Evolutionary conservation across 192 early-diverging fungal species (phyloP).

Genomic region (Backusella mclennaniae): DNA sequence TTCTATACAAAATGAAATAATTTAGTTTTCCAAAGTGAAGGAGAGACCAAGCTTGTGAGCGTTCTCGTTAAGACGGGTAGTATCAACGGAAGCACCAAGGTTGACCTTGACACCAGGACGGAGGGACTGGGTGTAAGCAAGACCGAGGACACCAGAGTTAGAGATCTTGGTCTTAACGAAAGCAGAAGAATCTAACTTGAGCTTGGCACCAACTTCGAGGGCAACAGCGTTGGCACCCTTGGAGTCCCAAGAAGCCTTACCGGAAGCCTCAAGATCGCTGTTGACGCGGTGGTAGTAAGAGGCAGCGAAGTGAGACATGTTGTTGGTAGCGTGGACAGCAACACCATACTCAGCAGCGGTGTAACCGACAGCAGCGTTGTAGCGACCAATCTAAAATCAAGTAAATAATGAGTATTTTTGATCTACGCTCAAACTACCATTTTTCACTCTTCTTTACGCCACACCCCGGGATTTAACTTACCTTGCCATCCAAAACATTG

Average conservation of each 20-base stretch:
- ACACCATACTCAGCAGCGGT: slow-evolving; percentile 84
- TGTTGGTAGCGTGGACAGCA: slow-evolving; percentile 90
- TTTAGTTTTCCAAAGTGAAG: slow-evolving; percentile 89
- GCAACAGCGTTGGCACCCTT: slow-evolving; percentile 85
- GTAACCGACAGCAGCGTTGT: slow-evolving; percentile 88
- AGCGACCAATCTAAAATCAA: slow-evolving; percentile 61
- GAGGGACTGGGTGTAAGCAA: slow-evolving; percentile 92
- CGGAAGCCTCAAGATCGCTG: slow-evolving; percentile 91
- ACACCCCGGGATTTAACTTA: slow-evolving; percentile 29
- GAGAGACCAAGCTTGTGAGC: slow-evolving; percentile 94
- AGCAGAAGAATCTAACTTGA: slow-evolving; percentile 82
- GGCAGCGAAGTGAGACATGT: slow-evolving; percentile 83
- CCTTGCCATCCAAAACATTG: slow-evolving; percentile 85
- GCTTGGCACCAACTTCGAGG: slow-evolving; percentile 95
- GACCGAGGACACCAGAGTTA: slow-evolving; percentile 84
- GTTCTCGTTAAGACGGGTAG: slow-evolving; percentile 90
- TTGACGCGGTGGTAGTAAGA: slow-evolving; percentile 98
- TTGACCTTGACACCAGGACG: slow-evolving; percentile 94
- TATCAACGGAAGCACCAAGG: slow-evolving; percentile 93
- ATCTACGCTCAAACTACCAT: background rate
- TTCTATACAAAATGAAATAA: slow-evolving; percentile 3
- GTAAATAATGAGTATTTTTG: background rate
- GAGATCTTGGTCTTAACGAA: slow-evolving; percentile 90
- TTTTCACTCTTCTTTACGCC: background rate
- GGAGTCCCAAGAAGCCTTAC: slow-evolving; percentile 89